These are phyloP conservation scores for Luffa aegyptiaca DNA, from an alignment of 306 rosid genomes.

Conservation along the genomic window DNA sequence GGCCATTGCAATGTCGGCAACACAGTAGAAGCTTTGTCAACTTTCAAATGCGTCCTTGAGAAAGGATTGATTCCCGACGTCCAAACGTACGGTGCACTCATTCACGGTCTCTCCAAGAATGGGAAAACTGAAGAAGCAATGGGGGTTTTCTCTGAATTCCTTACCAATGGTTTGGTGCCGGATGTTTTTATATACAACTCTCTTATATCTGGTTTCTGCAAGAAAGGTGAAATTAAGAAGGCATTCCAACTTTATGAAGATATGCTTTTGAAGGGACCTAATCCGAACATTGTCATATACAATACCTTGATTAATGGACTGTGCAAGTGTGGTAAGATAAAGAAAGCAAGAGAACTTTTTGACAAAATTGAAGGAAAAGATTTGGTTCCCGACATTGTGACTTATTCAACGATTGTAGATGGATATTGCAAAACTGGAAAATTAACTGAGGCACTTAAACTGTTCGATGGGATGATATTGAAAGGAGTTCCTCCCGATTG, in stretches of 20 bases:
- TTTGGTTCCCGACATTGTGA: conserved; percentile 25
- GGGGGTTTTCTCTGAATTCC: conserved; percentile 26
- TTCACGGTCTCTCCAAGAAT: conserved; percentile 25
- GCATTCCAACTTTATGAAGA: conserved; percentile 27
- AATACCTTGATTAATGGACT: conserved; percentile 34
- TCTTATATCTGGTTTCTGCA: conserved; percentile 31
- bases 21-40: conserved; percentile 22
- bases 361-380: conserved; percentile 27
- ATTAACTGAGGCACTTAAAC: conserved; percentile 23
- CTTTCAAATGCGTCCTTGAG: conserved; percentile 26
- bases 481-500: conserved; percentile 23
- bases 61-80: conserved; percentile 25
- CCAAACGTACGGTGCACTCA: conserved; percentile 25
- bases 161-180: conserved; percentile 27
- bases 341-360: conserved; percentile 25
- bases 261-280: conserved; percentile 24
- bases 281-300: conserved; percentile 29
- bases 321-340: conserved; percentile 34
- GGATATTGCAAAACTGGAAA: conserved; percentile 34
- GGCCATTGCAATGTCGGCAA: conserved; percentile 33
- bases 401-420: conserved; percentile 32
- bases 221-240: conserved; percentile 23
- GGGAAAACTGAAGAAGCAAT: conserved; percentile 39
- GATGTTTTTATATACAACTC: conserved; percentile 34
- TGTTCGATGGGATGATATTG: conserved; percentile 28